A percentile compares a stretch with the other conserved stretches of the same genome.
These are phyloP conservation scores for Chiua sp. DNA, from an alignment of 1,284 basidiomycete species.

Conservation along the genomic window DNA sequence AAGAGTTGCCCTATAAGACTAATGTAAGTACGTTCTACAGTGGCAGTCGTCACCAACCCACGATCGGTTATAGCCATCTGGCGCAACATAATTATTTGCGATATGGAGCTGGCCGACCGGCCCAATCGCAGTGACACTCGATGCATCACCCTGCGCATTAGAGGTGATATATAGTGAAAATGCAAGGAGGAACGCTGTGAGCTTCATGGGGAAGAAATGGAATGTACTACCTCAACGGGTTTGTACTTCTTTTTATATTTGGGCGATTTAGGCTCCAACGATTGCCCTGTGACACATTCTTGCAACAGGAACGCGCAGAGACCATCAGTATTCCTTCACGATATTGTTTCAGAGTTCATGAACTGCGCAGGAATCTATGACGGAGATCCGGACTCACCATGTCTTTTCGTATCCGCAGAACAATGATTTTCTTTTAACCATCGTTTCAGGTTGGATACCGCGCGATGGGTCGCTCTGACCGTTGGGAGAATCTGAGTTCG, in stretches of 20 bases:
- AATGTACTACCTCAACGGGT: neutral
- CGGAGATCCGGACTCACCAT: neutral
- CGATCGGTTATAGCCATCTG: constrained; percentile 41
- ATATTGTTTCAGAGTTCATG: neutral
- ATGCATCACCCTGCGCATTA: neutral
- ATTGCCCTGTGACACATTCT: neutral
- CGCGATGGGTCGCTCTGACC: neutral
- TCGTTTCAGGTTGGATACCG: neutral
- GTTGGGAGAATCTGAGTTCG: neutral
- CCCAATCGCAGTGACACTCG: constrained; percentile 15
- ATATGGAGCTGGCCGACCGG: constrained; percentile 23
- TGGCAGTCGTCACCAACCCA: constrained; percentile 15
- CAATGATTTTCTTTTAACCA: neutral
- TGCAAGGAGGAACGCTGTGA: constrained; percentile 7
- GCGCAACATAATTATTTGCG: constrained; percentile 32
- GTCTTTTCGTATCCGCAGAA: neutral
- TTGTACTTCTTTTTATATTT: neutral
- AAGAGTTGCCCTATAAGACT: constrained; percentile 24
- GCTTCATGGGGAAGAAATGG: neutral
- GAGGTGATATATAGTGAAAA: constrained; percentile 3
- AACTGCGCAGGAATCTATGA: neutral
- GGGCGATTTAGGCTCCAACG: neutral
- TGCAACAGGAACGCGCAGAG: neutral
- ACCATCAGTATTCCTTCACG: neutral
- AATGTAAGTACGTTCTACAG: neutral